Percentiles rank a stretch among this genome's conserved stretches.
Evolutionary conservation across 2,329 filamentous ascomycete species (phyloP).

Genomic region (Ascochyta fabae): DNA sequence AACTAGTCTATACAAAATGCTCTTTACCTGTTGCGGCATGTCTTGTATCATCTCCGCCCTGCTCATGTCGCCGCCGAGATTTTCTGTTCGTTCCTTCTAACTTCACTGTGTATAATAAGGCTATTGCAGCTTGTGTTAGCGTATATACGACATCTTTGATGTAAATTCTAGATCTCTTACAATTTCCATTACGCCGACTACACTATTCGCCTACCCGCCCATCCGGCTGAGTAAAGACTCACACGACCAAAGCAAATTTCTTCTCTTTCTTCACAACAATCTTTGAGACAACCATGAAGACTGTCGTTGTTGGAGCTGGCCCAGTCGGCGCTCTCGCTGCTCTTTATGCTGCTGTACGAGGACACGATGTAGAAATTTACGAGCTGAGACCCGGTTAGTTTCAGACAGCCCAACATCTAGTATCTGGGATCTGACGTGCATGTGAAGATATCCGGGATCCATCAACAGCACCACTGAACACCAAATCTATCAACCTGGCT

Average conservation of each 20-base stretch:
- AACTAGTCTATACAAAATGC: slow-evolving; percentile 20
- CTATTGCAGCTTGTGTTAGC: slow-evolving; percentile 1
- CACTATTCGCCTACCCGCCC: slow-evolving; percentile 7
- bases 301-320: slow-evolving; percentile 87
- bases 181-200: slow-evolving; percentile 15
- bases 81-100: background rate
- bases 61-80: slow-evolving; percentile 10
- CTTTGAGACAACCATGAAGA: slow-evolving; percentile 57
- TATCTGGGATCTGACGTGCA: background rate
- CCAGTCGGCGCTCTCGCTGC: slow-evolving; percentile 92
- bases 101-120: slow-evolving; percentile 10
- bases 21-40: slow-evolving; percentile 25
- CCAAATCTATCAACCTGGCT: slow-evolving; percentile 97
- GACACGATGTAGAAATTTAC: slow-evolving; percentile 90
- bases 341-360: slow-evolving; percentile 87
- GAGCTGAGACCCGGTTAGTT: slow-evolving; percentile 84
- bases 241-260: slow-evolving; percentile 11
- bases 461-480: slow-evolving; percentile 84
- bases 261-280: slow-evolving; percentile 4
- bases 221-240: slow-evolving; percentile 13
- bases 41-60: slow-evolving; percentile 23
- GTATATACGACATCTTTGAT: background rate
- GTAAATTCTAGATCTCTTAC: slow-evolving; percentile 11
- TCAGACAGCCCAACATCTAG: background rate
- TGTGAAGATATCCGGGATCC: slow-evolving; percentile 81